Evolutionary conservation across 1,139 yeast genomes (phyloP).

Genomic region (Candida neerlandica): DNA sequence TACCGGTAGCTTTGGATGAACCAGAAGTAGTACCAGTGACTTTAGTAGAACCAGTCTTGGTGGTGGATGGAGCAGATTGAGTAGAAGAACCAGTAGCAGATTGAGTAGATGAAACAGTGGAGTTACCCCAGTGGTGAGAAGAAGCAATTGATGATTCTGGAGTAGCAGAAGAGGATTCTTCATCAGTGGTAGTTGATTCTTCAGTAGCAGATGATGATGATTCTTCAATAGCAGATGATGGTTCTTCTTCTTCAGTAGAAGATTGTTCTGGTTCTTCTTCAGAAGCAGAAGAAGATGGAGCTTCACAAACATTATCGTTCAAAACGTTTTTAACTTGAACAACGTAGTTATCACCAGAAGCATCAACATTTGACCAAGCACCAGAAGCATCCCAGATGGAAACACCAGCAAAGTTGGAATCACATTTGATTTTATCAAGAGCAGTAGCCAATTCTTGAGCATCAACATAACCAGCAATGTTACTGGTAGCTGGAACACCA

Average conservation of each 20-base stretch:
- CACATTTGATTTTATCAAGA: conserved; percentile 40
- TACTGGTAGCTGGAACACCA: conserved; percentile 17
- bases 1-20: conserved; percentile 6
- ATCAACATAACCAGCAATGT: conserved; percentile 16
- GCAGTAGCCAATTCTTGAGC: conserved; percentile 14
- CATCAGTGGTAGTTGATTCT: conserved; percentile 2
- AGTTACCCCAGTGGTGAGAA: conserved; percentile 4
- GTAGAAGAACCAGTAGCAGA: conserved; percentile 5
- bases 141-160: conserved; percentile 9
- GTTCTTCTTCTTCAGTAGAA: conserved; percentile 2
- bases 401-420: conserved; percentile 73
- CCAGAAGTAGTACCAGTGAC: conserved; percentile 4
- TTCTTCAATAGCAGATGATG: conserved; percentile 10
- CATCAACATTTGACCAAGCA: conserved; percentile 57
- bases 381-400: conserved; percentile 93
- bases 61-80: conserved; percentile 12
- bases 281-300: conserved; percentile 12
- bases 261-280: conserved; percentile 4
- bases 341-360: conserved; percentile 16
- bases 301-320: conserved; percentile 14
- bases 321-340: conserved; percentile 18
- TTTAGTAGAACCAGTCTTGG: neutral
- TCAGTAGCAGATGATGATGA: conserved; percentile 8
- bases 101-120: conserved; percentile 3
- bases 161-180: conserved; percentile 8